These are phyloP conservation scores for Apiosordaria backusii DNA, from an alignment of 495 filamentous ascomycete species.

Conservation along the genomic window DNA sequence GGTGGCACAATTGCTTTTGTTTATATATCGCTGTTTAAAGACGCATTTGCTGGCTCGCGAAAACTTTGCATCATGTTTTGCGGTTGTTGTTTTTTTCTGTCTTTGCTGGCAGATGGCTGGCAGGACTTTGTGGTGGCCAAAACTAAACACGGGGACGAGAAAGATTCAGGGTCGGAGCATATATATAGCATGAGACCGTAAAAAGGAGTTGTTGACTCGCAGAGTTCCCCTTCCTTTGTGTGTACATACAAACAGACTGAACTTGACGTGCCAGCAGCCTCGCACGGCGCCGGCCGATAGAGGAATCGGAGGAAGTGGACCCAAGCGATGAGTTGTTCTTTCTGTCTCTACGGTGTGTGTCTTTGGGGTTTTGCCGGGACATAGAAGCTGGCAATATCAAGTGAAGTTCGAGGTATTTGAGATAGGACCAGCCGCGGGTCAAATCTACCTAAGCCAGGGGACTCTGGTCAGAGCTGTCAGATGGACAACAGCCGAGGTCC, in stretches of 20 bases:
- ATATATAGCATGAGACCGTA: no score
- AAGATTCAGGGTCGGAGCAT: background rate
- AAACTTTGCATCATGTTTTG: slow-evolving; percentile 1
- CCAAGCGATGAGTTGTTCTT: background rate
- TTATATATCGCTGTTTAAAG: background rate
- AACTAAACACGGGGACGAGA: no score
- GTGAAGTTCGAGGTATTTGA: no score
- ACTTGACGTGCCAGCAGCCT: background rate
- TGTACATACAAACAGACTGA: background rate
- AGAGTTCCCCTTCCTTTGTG: no score
- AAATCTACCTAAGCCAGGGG: no score
- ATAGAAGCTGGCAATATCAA: no score
- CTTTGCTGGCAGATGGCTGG: background rate
- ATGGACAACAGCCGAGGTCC: no score
- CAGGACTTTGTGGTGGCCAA: no score
- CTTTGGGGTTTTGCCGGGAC: background rate
- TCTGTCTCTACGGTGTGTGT: background rate
- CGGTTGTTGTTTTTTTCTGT: slow-evolving; percentile 2
- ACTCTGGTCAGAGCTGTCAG: no score
- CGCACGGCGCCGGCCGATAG: slow-evolving; percentile 21
- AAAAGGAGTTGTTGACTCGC: no score
- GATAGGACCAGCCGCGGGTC: no score
- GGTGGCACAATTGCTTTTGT: background rate
- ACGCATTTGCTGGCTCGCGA: background rate
- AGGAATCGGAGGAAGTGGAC: background rate